Evolutionary conservation across 202 grass and related monocot species (phyloP).

Genomic region (Schoenoplectus tabernaemontani): DNA sequence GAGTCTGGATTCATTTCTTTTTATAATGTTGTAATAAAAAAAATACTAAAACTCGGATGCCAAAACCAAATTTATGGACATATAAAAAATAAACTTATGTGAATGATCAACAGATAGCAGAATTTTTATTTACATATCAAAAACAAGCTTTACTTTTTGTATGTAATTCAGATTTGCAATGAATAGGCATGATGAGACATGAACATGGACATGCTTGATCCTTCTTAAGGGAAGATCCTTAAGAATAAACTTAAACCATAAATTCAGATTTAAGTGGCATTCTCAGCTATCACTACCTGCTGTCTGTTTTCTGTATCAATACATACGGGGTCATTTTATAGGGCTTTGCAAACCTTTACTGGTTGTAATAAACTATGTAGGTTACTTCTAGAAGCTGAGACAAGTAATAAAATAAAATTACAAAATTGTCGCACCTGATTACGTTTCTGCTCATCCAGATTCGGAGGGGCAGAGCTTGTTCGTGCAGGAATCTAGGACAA

Average conservation of each 20-base stretch:
- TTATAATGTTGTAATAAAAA: not conserved
- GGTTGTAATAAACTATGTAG: not conserved
- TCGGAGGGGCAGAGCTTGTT: slow-evolving; percentile 97
- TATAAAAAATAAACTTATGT: not conserved
- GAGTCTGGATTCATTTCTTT: not conserved
- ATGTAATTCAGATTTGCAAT: not conserved
- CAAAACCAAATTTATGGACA: not conserved
- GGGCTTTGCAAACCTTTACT: not conserved
- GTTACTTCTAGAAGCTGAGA: not conserved
- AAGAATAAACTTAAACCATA: not conserved
- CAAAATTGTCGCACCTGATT: slow-evolving; percentile 52
- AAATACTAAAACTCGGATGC: not conserved
- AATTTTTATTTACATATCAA: not conserved
- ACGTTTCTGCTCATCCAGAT: slow-evolving; percentile 86
- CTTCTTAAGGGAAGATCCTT: not conserved
- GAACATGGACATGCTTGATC: not conserved
- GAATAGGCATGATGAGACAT: not conserved
- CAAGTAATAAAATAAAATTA: not conserved
- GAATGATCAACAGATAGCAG: not conserved
- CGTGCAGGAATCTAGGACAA: slow-evolving; percentile 68
- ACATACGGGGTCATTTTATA: not conserved
- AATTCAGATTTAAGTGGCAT: not conserved
- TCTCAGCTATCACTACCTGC: not conserved
- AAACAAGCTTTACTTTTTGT: not conserved
- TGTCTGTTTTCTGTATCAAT: not conserved